Percentiles rank a stretch among this genome's conserved stretches.
Evolutionary conservation across 176 grass and related monocot genomes (phyloP).

Genomic region (Phoenix dactylifera): DNA sequence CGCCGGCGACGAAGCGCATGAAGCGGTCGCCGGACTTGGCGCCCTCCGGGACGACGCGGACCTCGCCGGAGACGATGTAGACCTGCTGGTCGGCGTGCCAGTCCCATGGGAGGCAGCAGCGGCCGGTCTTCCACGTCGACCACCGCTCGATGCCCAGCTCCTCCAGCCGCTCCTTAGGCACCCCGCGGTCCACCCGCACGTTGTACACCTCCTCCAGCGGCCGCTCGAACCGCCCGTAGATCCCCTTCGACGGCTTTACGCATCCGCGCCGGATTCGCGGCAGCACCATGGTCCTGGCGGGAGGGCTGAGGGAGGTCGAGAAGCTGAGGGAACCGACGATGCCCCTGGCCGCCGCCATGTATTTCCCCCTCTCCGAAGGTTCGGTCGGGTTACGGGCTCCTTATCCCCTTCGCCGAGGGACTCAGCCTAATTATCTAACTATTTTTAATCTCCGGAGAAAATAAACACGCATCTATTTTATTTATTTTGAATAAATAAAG

Average conservation of each 20-base stretch:
- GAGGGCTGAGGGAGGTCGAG: neutral
- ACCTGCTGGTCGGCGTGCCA: slow-evolving; percentile 97
- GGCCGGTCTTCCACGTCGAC: slow-evolving; percentile 70
- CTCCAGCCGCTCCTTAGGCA: slow-evolving; percentile 26
- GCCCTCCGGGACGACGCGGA: slow-evolving; percentile 62
- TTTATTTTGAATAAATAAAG: too few relatives aligned
- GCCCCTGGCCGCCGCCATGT: too few relatives aligned
- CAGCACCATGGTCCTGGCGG: neutral
- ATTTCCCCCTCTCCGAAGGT: too few relatives aligned
- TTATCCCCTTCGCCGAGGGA: too few relatives aligned
- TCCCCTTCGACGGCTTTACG: neutral
- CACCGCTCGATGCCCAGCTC: slow-evolving; percentile 17
- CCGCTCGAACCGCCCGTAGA: slow-evolving; percentile 10
- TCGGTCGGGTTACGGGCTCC: too few relatives aligned
- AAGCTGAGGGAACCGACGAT: neutral
- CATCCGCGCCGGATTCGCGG: too few relatives aligned
- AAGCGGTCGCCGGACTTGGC: slow-evolving; percentile 56
- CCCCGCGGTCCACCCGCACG: slow-evolving; percentile 72
- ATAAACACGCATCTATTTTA: too few relatives aligned
- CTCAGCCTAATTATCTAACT: too few relatives aligned
- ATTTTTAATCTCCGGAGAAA: too few relatives aligned
- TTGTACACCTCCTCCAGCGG: slow-evolving; percentile 73
- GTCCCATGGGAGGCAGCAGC: slow-evolving; percentile 70
- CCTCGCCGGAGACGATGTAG: slow-evolving; percentile 81
- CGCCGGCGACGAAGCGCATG: slow-evolving; percentile 91